Evolutionary conservation across 495 filamentous ascomycete genomes (phyloP).

Genomic region (Friedmanniomyces endolithicus): DNA sequence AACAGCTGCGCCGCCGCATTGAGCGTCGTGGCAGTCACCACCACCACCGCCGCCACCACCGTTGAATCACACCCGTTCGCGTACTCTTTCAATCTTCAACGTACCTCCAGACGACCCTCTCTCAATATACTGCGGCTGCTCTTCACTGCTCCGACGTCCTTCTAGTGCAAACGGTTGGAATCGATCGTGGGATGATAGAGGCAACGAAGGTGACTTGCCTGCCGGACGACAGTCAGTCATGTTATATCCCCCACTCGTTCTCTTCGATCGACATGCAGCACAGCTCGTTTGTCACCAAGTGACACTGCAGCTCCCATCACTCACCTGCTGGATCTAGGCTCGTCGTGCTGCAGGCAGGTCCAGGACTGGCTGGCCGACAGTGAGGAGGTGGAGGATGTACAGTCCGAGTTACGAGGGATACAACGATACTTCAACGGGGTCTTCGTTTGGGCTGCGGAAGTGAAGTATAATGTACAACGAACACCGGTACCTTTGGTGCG

Average conservation of each 20-base stretch:
- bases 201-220: too few relatives aligned
- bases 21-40: not conserved
- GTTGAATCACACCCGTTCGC: too few relatives aligned
- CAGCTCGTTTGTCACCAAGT: not conserved
- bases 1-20: not conserved
- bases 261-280: not conserved
- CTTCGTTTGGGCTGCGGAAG: not conserved
- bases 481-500: too few relatives aligned
- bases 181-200: too few relatives aligned
- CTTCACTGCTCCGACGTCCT: too few relatives aligned
- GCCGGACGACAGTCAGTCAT: not conserved
- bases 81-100: too few relatives aligned
- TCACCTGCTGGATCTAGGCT: not conserved
- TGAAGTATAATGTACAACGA: too few relatives aligned
- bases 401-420: not conserved
- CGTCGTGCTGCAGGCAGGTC: not conserved
- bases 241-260: not conserved
- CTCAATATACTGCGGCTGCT: too few relatives aligned
- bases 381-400: not conserved
- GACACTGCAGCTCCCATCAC: constrained; percentile 1
- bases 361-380: not conserved
- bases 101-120: too few relatives aligned
- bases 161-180: too few relatives aligned
- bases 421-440: not conserved
- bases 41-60: not conserved